Conservation (phyloP, 2,329 filamentous ascomycete species). For the Basipetospora sp. region DNA sequence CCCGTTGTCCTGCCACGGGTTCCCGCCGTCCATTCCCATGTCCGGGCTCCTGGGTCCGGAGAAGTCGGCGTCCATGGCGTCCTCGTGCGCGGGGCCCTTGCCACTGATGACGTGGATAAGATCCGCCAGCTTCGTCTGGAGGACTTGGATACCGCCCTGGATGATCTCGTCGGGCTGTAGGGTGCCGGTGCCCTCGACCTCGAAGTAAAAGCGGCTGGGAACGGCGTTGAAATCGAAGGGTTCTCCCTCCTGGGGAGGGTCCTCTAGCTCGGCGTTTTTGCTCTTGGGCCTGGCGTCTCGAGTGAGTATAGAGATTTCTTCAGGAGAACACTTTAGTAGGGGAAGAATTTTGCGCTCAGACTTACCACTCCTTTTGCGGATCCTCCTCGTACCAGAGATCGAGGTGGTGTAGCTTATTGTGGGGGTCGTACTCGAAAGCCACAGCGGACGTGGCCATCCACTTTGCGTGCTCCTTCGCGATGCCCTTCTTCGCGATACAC, state of each 20-base stretch:
- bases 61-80: conserved; percentile 43
- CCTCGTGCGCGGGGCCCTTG: conserved; percentile 31
- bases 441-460: conserved; percentile 89
- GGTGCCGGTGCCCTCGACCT: conserved; percentile 77
- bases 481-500: conserved; percentile 94
- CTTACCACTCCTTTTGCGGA: conserved; percentile 69
- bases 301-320: conserved; percentile 15
- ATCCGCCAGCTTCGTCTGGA: conserved; percentile 79
- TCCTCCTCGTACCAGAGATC: conserved; percentile 89
- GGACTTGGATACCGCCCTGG: conserved; percentile 69
- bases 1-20: conserved; percentile 47
- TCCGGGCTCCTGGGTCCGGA: conserved; percentile 54
- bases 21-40: conserved; percentile 41
- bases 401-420: conserved; percentile 85
- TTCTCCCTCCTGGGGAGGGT: conserved; percentile 65
- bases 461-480: conserved; percentile 96
- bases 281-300: conserved; percentile 53
- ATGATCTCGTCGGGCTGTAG: conserved; percentile 84
- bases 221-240: conserved; percentile 82
- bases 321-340: no score
- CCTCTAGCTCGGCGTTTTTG: conserved; percentile 66
- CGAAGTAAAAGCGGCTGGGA: conserved; percentile 77
- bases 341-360: conserved; percentile 8
- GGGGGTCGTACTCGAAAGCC: conserved; percentile 94
- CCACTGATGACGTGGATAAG: conserved; percentile 52